These are phyloP conservation scores for Triglochin maritima DNA, from an alignment of 106 monocot genomes.

Conservation along the genomic window DNA sequence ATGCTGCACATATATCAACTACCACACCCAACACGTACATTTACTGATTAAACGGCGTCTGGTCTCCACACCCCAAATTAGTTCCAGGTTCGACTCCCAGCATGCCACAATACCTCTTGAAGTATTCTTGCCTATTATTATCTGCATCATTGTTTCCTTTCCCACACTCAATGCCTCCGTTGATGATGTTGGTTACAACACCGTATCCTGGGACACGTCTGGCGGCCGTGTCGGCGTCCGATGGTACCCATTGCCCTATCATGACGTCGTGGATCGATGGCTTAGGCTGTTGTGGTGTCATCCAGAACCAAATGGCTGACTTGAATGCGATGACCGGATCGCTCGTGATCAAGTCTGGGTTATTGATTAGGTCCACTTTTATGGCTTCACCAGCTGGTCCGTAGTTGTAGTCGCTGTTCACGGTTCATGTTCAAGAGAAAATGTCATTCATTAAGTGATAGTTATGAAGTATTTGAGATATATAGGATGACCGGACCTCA, in stretches of 20 bases:
- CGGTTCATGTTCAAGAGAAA: neutral
- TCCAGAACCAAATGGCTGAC: slow-evolving; percentile 20
- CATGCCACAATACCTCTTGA: slow-evolving; percentile 16
- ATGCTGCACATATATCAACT: too few relatives aligned
- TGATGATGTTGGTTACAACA: slow-evolving; percentile 20
- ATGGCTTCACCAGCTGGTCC: slow-evolving; percentile 13
- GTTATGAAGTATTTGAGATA: neutral
- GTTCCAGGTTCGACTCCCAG: slow-evolving; percentile 4
- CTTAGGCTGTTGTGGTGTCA: slow-evolving; percentile 18
- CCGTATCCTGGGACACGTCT: slow-evolving; percentile 10
- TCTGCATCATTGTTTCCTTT: neutral
- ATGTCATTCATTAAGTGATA: neutral
- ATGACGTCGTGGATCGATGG: slow-evolving; percentile 15
- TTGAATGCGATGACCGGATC: slow-evolving; percentile 11
- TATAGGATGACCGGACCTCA: too few relatives aligned
- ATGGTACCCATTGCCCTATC: slow-evolving; percentile 11
- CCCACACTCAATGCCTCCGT: slow-evolving; percentile 17
- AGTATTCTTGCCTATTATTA: slow-evolving; percentile 9
- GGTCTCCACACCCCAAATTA: slow-evolving; percentile 8
- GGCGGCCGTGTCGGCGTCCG: neutral
- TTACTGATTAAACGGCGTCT: slow-evolving; percentile 10
- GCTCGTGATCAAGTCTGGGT: slow-evolving; percentile 6
- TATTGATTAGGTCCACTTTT: neutral
- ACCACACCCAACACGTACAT: too few relatives aligned
- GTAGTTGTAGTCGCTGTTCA: slow-evolving; percentile 24